Base-by-base conservation (phyloP, 805 yeast species). In the Candida cerambycidarum region DNA sequence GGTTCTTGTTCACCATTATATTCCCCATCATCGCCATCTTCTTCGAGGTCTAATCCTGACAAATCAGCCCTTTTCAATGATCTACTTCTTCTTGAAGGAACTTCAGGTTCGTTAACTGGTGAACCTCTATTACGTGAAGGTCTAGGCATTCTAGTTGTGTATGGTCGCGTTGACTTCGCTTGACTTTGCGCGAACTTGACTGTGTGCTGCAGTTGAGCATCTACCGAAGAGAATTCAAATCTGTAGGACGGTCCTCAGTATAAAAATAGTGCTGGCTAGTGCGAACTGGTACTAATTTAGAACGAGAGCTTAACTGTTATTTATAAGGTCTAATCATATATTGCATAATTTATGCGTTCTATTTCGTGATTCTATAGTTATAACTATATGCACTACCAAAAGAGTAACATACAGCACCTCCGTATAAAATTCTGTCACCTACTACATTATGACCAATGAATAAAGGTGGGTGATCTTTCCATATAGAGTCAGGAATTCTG, bases 371-470 rank as follows among this genome's bases (percentile, higher is more conserved):
- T 6, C 12, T 25, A 32, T 38, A 46, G 30, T 42, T 44, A 38
- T 40, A 38, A 47, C 58, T 68, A 50, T 65, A 68, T 37, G 53
- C 58, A 46, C 69, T 67, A 0, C 95, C 95, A 63, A 85, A 87
- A 0, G 90, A 84, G 50, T 83, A 86, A 56, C 95, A 86, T 1
- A 85, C 88, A 0, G 85, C 90, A 3, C 95, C 95, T 3, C 95
- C 92, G 7, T 42, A 10, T 30, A 61, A 34, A 15, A 62, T 41
- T 5, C 58, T 15, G 12, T 31, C 27, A 4, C 28, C 55, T 10
- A 64, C 57, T 17, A 75, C 41, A 27, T 73, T 76, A 47, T 75
- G 75, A 1, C 89, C 89, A 8, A 79, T 71, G 8, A 82, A 60
- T 42, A 82, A 63, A 2, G 72, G 71, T 3, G 80, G 76, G 1